Evolutionary conservation across 208 protist species (phyloP).

Genomic region (Leishmania tropica): DNA sequence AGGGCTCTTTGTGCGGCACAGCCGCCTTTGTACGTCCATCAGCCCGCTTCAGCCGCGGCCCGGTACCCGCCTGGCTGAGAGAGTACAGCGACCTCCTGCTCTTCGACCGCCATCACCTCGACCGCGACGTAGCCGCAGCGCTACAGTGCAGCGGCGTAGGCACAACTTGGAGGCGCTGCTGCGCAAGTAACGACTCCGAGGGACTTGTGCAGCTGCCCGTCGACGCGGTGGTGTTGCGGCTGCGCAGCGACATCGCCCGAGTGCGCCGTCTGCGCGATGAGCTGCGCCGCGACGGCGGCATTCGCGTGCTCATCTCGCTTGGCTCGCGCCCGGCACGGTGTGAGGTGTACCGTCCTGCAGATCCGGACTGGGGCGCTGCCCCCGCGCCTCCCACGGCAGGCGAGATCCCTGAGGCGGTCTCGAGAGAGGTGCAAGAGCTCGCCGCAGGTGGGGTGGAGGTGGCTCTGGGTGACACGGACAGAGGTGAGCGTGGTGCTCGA

Average conservation of each 20-base stretch:
- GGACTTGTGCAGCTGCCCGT: conserved; percentile 15
- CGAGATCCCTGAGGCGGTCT: background rate
- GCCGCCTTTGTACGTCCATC: conserved; percentile 9
- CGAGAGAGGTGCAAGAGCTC: background rate
- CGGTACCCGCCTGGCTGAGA: conserved; percentile 51
- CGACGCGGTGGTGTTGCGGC: conserved; percentile 31
- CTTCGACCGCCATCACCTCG: conserved; percentile 18
- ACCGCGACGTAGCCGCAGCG: conserved; percentile 4
- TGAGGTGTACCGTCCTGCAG: conserved; percentile 27
- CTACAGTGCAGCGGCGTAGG: background rate
- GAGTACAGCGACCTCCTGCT: conserved; percentile 49
- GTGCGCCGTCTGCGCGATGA: conserved; percentile 19
- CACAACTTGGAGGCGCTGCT: background rate
- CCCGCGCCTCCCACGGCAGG: background rate
- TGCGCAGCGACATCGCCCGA: conserved; percentile 28
- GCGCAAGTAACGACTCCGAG: background rate
- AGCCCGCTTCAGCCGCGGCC: conserved; percentile 26
- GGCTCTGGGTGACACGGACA: background rate
- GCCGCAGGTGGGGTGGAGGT: background rate
- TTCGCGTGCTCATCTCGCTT: background rate
- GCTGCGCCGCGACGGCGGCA: background rate
- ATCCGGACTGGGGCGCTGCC: background rate
- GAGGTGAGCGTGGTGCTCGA: background rate
- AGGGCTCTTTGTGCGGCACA: background rate
- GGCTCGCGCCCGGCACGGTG: background rate